These are phyloP conservation scores for Nicotiana noctiflora DNA, from an alignment of 257 asterid species.

Conservation along the genomic window DNA sequence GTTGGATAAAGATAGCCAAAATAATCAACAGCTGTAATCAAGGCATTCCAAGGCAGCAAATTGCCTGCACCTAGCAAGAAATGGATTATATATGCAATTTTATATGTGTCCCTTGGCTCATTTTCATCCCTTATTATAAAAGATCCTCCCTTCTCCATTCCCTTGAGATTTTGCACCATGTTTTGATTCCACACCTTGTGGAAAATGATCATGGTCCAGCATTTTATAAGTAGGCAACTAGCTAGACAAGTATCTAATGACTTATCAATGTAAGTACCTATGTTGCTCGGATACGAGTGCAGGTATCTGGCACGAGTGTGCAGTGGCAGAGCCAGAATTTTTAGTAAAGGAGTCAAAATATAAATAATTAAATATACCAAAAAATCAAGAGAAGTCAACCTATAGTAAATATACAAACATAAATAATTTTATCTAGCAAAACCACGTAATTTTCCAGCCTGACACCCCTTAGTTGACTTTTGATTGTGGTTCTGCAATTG, in stretches of 20 bases:
- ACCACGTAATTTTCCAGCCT: too few relatives aligned
- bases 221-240: neutral
- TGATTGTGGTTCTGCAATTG: too few relatives aligned
- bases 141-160: neutral
- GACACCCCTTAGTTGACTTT: too few relatives aligned
- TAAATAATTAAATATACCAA: too few relatives aligned
- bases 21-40: slow-evolving; percentile 71
- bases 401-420: too few relatives aligned
- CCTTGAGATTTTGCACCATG: neutral
- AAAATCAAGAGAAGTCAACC: too few relatives aligned
- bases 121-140: neutral
- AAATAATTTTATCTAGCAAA: too few relatives aligned
- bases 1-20: slow-evolving; percentile 49
- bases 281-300: neutral
- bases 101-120: slow-evolving; percentile 35
- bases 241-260: neutral
- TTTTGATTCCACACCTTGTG: neutral
- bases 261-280: neutral
- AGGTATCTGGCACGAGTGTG: neutral
- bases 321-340: too few relatives aligned
- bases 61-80: slow-evolving; percentile 81
- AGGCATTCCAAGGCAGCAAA: slow-evolving; percentile 76
- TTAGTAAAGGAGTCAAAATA: too few relatives aligned
- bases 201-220: neutral
- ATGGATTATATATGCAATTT: slow-evolving; percentile 55